Conservation (phyloP, 2,329 filamentous ascomycete genomes). For the Harringtonia aguacate region DNA sequence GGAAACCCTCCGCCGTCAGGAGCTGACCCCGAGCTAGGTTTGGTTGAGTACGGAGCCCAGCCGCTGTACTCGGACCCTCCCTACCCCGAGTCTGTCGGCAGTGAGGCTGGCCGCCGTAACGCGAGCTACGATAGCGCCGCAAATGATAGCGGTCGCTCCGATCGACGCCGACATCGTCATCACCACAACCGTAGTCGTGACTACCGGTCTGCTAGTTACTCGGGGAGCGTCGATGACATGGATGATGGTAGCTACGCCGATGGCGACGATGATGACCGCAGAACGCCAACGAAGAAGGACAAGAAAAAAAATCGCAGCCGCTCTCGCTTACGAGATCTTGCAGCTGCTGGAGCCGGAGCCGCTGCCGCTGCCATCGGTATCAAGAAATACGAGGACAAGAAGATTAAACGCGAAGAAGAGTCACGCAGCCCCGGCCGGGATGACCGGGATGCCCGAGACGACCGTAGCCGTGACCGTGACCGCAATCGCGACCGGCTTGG, state of each 20-base stretch:
- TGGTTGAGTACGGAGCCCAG: conserved; percentile 55
- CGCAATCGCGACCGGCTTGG: conserved; percentile 24
- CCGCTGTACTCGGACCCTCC: conserved; percentile 36
- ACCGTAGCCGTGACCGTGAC: conserved; percentile 7
- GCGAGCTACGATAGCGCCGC: conserved; percentile 36
- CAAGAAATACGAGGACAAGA: conserved; percentile 43
- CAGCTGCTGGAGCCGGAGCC: conserved; percentile 41
- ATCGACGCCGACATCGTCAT: conserved; percentile 9
- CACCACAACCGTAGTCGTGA: conserved; percentile 1
- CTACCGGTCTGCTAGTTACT: no score
- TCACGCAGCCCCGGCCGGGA: conserved; percentile 24
- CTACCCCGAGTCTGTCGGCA: conserved; percentile 19
- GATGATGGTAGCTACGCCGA: conserved; percentile 10
- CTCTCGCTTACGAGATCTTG: conserved; percentile 43
- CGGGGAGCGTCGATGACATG: conserved; percentile 10
- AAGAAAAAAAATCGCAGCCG: conserved; percentile 36
- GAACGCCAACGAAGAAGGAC: conserved; percentile 9
- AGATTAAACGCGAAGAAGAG: conserved; percentile 19
- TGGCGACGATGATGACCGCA: neutral
- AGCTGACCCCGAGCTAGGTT: conserved; percentile 55
- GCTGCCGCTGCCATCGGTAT: conserved; percentile 53
- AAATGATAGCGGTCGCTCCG: conserved; percentile 22
- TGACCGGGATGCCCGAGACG: conserved; percentile 9
- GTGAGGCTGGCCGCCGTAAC: conserved; percentile 3
- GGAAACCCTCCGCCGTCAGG: conserved; percentile 13